Base-by-base conservation (phyloP, 176 grass and related monocot species). In the Eleusine indica region DNA sequence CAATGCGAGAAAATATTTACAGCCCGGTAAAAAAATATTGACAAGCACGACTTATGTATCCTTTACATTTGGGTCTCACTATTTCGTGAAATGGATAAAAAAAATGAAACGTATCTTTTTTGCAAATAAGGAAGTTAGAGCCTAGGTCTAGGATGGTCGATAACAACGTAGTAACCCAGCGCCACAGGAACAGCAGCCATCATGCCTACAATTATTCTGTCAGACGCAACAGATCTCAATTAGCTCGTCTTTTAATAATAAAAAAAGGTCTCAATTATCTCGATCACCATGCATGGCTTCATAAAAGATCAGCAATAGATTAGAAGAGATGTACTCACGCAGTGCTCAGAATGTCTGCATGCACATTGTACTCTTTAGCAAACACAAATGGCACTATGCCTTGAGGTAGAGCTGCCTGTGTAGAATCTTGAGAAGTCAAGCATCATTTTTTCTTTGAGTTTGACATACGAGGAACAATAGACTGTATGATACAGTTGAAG, bases 371-470 rank as follows among this genome's bases (percentile, higher is more conserved):
- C 79, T 94, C 95, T 70, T 91, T 94, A 0, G 95, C 95, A 63
- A 97, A 94, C 28, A 97, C 95, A 66, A 94, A 97, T 72, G 95
- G 82, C 37, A 97, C 92, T 68, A 97, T 91, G 64, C 95, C 95
- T 91, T 97, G 95, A 70, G 95, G 95, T 87, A 97, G 86, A 84
- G 90, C 86, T 82, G 95, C 92, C 95, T 97, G 88, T 11, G 37
- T 6, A 76, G 70, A 85, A 64, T 66, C 15, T 70, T 65, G 37
- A 62, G 10, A 32, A 66, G 63, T 85, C 39, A 86, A 67, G 81
- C 60, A 47, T 71, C 9, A 30, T 25, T 75, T 85, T 66, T 0
- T 81, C 35, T 76, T 77, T 48, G n/a, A 86, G 58, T 17, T 43
- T 18, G 8, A 17, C 21, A 30, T 80, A 3, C 17, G 28, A n/a